Conservation (phyloP, 495 filamentous ascomycete genomes). For the Neurospora tetrasperma region DNA sequence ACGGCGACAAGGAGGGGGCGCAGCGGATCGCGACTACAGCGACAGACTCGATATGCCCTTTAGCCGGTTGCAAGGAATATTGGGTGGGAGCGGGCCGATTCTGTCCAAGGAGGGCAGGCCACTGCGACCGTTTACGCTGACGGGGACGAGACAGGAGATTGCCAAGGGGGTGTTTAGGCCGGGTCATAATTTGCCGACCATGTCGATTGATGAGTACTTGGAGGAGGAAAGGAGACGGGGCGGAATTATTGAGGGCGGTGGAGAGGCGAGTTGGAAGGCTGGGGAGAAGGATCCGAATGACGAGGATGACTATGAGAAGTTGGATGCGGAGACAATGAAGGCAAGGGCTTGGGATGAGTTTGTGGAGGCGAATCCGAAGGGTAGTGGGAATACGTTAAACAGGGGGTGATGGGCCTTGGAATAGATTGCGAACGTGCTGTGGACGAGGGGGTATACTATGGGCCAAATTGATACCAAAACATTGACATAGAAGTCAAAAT, state of each 20-base stretch:
- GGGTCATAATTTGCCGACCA: slow-evolving; percentile 88
- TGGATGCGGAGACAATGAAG: slow-evolving; percentile 85
- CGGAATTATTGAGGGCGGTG: slow-evolving; percentile 86
- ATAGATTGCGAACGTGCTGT: no score
- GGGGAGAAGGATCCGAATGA: slow-evolving; percentile 60
- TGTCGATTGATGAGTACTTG: slow-evolving; percentile 96
- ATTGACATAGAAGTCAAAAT: neutral
- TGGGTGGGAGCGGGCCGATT: slow-evolving; percentile 53
- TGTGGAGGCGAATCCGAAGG: slow-evolving; percentile 78
- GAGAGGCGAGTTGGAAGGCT: slow-evolving; percentile 48
- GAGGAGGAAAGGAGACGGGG: slow-evolving; percentile 82
- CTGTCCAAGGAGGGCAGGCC: slow-evolving; percentile 77
- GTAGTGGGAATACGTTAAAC: slow-evolving; percentile 80
- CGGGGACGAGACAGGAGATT: slow-evolving; percentile 66
- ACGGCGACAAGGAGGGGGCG: slow-evolving; percentile 34
- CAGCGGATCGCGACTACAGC: slow-evolving; percentile 25
- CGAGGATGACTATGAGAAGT: slow-evolving; percentile 79
- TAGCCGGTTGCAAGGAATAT: slow-evolving; percentile 21
- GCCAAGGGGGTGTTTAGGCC: slow-evolving; percentile 79
- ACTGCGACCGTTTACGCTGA: slow-evolving; percentile 79
- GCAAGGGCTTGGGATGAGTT: slow-evolving; percentile 94
- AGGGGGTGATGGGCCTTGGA: slow-evolving; percentile 42
- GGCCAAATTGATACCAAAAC: neutral
- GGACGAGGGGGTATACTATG: no score
- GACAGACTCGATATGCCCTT: slow-evolving; percentile 5